Evolutionary conservation across 202 grass and related monocot genomes (phyloP).

Genomic region (Panicum hallii): DNA sequence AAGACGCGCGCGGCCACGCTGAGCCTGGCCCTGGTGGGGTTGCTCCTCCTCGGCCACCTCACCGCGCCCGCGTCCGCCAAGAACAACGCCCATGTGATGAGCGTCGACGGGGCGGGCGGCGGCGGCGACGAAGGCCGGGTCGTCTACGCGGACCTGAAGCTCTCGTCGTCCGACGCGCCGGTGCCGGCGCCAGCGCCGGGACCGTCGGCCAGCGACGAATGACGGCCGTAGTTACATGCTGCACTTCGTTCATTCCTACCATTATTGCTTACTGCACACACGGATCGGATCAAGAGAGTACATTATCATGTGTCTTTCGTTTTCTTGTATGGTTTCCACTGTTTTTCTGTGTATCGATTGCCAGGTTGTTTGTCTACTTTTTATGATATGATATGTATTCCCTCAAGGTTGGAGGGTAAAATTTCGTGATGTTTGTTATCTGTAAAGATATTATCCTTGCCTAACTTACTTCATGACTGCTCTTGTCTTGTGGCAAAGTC

Average conservation of each 20-base stretch:
- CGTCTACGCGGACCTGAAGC: slow-evolving; percentile 46
- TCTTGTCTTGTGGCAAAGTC: no score
- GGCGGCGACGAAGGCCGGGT: slow-evolving; percentile 32
- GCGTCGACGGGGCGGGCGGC: neutral
- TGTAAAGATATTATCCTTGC: no score
- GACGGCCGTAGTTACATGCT: neutral
- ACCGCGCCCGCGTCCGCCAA: neutral
- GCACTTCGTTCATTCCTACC: neutral
- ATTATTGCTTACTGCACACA: neutral
- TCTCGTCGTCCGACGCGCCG: neutral
- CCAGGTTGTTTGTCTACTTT: no score
- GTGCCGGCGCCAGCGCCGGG: neutral
- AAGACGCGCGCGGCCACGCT: slow-evolving; percentile 14
- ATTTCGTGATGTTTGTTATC: no score
- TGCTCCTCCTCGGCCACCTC: slow-evolving; percentile 33
- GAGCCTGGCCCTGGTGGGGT: slow-evolving; percentile 39
- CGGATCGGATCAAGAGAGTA: neutral
- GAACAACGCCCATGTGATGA: neutral
- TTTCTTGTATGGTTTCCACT: neutral
- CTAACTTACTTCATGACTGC: no score
- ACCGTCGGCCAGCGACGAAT: neutral
- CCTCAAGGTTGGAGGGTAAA: no score
- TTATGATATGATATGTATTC: no score
- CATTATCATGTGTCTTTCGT: neutral
- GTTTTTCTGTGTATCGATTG: no score